Conservation (phyloP, 345 rosid genomes). For the Rubroshorea leprosula region DNA sequence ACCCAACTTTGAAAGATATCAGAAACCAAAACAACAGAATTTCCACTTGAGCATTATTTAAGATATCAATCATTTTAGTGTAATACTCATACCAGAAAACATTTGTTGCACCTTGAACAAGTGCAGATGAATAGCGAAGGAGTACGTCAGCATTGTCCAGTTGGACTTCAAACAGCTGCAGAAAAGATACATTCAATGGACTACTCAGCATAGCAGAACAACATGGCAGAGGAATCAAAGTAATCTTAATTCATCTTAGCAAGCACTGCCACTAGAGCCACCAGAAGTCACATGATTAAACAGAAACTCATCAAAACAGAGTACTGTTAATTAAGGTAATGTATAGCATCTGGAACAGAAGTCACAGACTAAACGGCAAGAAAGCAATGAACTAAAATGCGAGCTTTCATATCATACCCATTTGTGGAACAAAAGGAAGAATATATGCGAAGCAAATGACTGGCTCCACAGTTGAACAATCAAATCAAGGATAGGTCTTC, state of each 20-base stretch:
- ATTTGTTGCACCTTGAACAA: conserved; percentile 95
- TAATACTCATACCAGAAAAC: conserved; percentile 77
- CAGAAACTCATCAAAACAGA: background rate
- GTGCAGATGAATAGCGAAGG: conserved; percentile 90
- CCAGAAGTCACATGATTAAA: no score
- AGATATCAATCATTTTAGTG: conserved; percentile 1
- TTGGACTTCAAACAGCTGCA: conserved; percentile 84
- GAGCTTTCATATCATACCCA: conserved; percentile 63
- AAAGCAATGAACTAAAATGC: background rate
- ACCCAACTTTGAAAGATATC: no score
- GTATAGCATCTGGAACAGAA: background rate
- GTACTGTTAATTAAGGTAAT: conserved; percentile 1
- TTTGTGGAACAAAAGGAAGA: conserved; percentile 84
- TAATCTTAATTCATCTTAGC: background rate
- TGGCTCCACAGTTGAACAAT: conserved; percentile 98
- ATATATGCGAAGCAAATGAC: conserved; percentile 86
- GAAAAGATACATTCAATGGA: conserved; percentile 13
- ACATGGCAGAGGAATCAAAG: background rate
- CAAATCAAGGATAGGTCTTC: conserved; percentile 71
- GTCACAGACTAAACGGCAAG: background rate
- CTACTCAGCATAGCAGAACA: background rate
- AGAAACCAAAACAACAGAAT: background rate
- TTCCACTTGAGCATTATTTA: conserved; percentile 14
- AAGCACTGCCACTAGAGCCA: no score
- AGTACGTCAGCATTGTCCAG: conserved; percentile 66